These are phyloP conservation scores for Tricholoma saponaceum DNA, from an alignment of 768 basidiomycete species.

Conservation along the genomic window DNA sequence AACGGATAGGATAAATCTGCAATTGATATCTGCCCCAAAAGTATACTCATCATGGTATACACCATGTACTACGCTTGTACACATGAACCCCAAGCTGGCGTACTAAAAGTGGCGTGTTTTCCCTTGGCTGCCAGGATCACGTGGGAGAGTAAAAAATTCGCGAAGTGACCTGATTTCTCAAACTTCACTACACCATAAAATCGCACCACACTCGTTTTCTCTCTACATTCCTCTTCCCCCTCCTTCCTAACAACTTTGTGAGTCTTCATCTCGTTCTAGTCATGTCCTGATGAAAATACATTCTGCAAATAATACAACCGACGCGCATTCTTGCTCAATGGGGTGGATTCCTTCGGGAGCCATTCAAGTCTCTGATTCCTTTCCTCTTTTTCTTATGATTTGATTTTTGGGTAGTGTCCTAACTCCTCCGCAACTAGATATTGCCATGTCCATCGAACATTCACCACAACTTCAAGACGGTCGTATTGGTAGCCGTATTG, in stretches of 20 bases:
- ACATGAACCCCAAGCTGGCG: too few relatives aligned
- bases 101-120: background rate
- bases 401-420: slow-evolving; percentile 1
- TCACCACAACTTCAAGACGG: slow-evolving; percentile 40
- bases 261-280: slow-evolving; percentile 2
- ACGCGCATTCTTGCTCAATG: slow-evolving; percentile 23
- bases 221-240: slow-evolving; percentile 6
- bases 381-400: background rate
- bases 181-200: slow-evolving; percentile 15
- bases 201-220: slow-evolving; percentile 18
- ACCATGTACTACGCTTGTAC: background rate
- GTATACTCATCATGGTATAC: too few relatives aligned
- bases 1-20: too few relatives aligned
- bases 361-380: slow-evolving; percentile 38
- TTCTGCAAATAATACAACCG: slow-evolving; percentile 8
- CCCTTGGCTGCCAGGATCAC: background rate
- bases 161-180: slow-evolving; percentile 23
- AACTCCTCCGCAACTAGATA: background rate
- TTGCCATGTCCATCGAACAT: slow-evolving; percentile 11
- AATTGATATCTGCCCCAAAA: too few relatives aligned
- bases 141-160: slow-evolving; percentile 8
- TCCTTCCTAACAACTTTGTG: slow-evolving; percentile 6
- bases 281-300: background rate
- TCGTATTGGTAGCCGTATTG: slow-evolving; percentile 64
- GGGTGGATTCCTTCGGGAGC: slow-evolving; percentile 30